These are phyloP conservation scores for Monilinia laxa DNA, from an alignment of 2,329 filamentous ascomycete species.

Conservation along the genomic window DNA sequence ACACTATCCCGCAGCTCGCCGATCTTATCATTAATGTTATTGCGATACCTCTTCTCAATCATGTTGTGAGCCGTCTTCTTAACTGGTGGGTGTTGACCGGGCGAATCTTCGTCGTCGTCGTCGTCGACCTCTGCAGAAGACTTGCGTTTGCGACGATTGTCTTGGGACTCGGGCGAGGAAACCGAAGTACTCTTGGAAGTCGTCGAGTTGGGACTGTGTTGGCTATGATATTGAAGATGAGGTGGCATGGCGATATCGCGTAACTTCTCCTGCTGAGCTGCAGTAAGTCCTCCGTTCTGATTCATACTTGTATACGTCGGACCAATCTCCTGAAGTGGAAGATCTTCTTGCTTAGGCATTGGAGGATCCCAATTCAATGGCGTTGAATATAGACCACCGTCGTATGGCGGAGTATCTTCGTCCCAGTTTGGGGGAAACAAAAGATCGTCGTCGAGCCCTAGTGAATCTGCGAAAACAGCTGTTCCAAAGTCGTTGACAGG, in stretches of 20 bases:
- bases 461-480: conserved; percentile 32
- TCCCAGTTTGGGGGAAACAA: conserved; percentile 37
- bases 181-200: conserved; percentile 48
- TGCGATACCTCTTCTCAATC: conserved; percentile 96
- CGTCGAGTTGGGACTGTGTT: conserved; percentile 56
- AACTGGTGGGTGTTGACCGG: conserved; percentile 56
- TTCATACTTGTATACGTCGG: conserved; percentile 27
- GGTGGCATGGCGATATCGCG: conserved; percentile 64
- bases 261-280: conserved; percentile 60
- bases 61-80: conserved; percentile 99
- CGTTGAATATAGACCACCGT: conserved; percentile 39
- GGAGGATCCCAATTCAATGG: conserved; percentile 40
- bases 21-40: conserved; percentile 96
- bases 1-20: conserved; percentile 88
- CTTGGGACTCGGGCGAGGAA: conserved; percentile 61
- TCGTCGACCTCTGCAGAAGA: conserved; percentile 58
- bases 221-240: conserved; percentile 55
- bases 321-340: conserved; percentile 23
- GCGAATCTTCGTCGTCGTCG: conserved; percentile 59
- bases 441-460: conserved; percentile 35
- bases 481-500: conserved; percentile 31
- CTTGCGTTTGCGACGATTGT: conserved; percentile 65
- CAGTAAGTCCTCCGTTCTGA: conserved; percentile 49
- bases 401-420: conserved; percentile 38
- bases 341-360: conserved; percentile 28